These are phyloP conservation scores for Carpinus viminea DNA, from an alignment of 306 rosid genomes.

Conservation along the genomic window DNA sequence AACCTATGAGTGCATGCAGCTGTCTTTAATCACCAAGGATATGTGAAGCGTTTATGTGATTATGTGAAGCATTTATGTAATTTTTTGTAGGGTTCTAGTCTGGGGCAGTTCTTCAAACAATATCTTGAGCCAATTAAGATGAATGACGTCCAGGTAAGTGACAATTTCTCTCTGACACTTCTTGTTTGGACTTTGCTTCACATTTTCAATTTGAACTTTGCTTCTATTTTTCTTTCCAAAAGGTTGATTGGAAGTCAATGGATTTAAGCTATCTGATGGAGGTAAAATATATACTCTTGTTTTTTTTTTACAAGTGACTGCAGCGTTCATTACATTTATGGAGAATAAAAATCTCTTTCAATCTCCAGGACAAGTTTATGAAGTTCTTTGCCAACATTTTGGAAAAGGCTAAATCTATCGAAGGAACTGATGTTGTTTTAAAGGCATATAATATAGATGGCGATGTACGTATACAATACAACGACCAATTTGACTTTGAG, in stretches of 20 bases:
- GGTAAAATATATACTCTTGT: slow-evolving; percentile 47
- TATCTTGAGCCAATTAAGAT: slow-evolving; percentile 94
- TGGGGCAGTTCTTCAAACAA: slow-evolving; percentile 86
- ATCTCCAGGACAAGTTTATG: slow-evolving; percentile 62
- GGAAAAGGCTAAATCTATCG: slow-evolving; percentile 65
- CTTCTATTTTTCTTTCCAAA: slow-evolving; percentile 35
- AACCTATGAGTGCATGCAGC: slow-evolving; percentile 1
- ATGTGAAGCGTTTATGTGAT: slow-evolving; percentile 11
- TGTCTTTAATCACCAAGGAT: background rate
- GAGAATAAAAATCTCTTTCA: slow-evolving; percentile 24
- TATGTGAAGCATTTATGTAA: slow-evolving; percentile 12
- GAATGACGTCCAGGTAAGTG: slow-evolving; percentile 70
- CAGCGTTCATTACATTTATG: slow-evolving; percentile 22
- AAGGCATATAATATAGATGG: slow-evolving; percentile 70
- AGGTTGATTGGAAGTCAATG: slow-evolving; percentile 89
- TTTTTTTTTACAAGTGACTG: slow-evolving; percentile 3
- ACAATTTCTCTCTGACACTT: background rate
- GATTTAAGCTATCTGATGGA: slow-evolving; percentile 87
- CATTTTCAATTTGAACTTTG: slow-evolving; percentile 27
- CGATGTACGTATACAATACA: slow-evolving; percentile 70
- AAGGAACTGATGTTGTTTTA: slow-evolving; percentile 66
- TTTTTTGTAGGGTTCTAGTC: slow-evolving; percentile 81
- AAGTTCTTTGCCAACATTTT: slow-evolving; percentile 61
- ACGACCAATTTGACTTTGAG: slow-evolving; percentile 67
- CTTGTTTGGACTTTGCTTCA: background rate